These are phyloP conservation scores for Limonium bicolor DNA, from an alignment of 148 eudicot genomes.

Conservation along the genomic window DNA sequence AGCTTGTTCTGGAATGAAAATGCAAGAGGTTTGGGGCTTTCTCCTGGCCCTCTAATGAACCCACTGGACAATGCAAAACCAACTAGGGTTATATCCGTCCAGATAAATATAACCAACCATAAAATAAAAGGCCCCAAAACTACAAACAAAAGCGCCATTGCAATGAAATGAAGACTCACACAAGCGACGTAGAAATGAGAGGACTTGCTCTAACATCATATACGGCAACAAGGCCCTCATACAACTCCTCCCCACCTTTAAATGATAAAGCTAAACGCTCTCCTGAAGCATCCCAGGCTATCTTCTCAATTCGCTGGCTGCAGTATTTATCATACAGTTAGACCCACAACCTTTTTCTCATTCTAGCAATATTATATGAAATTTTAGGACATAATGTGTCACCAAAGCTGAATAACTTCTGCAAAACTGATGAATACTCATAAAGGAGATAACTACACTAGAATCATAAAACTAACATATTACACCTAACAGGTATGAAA, in stretches of 20 bases:
- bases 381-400: too few species aligned
- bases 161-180: slow-evolving; percentile 65
- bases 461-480: too few species aligned
- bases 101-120: neutral
- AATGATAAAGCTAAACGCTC: slow-evolving; percentile 84
- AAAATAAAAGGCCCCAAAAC: neutral
- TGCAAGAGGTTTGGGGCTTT: slow-evolving; percentile 55
- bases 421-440: too few species aligned
- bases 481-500: too few species aligned
- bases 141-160: neutral
- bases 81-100: neutral
- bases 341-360: too few species aligned
- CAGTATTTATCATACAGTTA: too few species aligned
- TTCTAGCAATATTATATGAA: too few species aligned
- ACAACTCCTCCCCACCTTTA: slow-evolving; percentile 72
- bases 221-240: slow-evolving; percentile 79
- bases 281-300: slow-evolving; percentile 99
- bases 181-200: slow-evolving; percentile 62
- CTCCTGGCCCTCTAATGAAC: slow-evolving; percentile 94
- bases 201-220: slow-evolving; percentile 81
- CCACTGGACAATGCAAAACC: slow-evolving; percentile 40
- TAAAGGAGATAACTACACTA: too few species aligned
- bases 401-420: too few species aligned
- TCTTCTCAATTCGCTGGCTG: slow-evolving; percentile 72
- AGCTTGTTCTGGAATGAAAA: slow-evolving; percentile 82